Evolutionary conservation across 2,329 filamentous ascomycete genomes (phyloP), one percentile per base, ranked within the genome.

Genomic region (Colletotrichum sansevieriae): DNA sequence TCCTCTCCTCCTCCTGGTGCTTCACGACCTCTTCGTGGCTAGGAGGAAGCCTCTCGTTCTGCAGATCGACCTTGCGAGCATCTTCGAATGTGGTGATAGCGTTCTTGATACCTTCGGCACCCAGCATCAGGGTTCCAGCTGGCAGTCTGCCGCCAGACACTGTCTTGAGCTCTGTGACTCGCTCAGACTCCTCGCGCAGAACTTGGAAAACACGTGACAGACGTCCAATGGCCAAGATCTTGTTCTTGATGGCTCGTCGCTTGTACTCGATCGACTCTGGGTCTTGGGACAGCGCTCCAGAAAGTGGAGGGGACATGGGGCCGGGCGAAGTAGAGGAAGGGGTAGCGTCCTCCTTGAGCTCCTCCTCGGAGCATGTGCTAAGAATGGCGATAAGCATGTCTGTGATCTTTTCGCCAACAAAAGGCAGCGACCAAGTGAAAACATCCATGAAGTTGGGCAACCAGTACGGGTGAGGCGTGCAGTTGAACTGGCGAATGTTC

Each of bases 401-500:
- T 18, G 96, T 98, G 77, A 99, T 95, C 87, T 99, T 99, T 82
- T 99, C 96, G 71, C 96, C 95, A 25, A 99, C 96, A 81, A 99
- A 99, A 0, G 96, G 96, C 70, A 99, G 86, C 39, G 96, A 99
- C 96, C 96, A 99, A n/a, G 96, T 99, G 79, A 99, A 99, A 71
- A 99, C 96, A 77, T 99, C 96, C 96, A 99, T 99, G 79, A 99
- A 99, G 84, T 99, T 99, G 63, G 96, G 96, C 56, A 99, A 88
- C 96, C 96, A 99, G 85, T 99, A 99, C 7, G 96, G 96, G 80
- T 99, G 96, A 39, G 96, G 96, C 22, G 96, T 98, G 88, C 95
- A 99, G 86, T 99, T 99, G 85, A 99, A 99, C 81, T 99, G 96
- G 68, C 96, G 90, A 78, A 99, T 99, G 85, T 99, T 99, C 96